These are phyloP conservation scores for Poronia punctata DNA, from an alignment of 495 filamentous ascomycete genomes.

Conservation along the genomic window DNA sequence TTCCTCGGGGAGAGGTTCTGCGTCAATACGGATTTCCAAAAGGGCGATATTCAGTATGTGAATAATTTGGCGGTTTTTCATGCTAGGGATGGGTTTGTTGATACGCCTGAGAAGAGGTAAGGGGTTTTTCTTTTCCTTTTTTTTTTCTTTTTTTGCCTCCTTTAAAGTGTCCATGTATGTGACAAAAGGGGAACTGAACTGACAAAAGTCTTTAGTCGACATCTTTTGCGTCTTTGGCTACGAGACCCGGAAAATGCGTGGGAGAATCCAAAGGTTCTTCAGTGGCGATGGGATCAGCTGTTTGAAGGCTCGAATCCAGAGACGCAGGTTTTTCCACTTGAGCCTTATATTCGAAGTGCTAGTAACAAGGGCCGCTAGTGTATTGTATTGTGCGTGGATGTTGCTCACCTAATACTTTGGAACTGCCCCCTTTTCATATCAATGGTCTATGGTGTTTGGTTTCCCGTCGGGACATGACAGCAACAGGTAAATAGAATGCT, in stretches of 20 bases:
- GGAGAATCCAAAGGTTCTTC: slow-evolving; percentile 42
- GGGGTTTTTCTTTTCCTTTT: slow-evolving; percentile 16
- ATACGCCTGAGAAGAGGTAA: slow-evolving; percentile 41
- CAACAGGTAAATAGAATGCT: too few species aligned
- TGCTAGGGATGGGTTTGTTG: slow-evolving; percentile 39
- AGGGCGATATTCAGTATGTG: slow-evolving; percentile 47
- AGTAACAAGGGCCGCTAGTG: slow-evolving; percentile 26
- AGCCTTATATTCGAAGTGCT: slow-evolving; percentile 40
- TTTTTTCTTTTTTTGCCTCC: not conserved
- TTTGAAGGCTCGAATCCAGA: slow-evolving; percentile 45
- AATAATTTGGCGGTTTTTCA: slow-evolving; percentile 51
- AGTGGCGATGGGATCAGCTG: slow-evolving; percentile 44
- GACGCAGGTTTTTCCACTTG: slow-evolving; percentile 47
- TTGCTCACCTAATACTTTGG: too few species aligned
- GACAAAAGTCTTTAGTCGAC: slow-evolving; percentile 35
- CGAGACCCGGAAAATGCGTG: slow-evolving; percentile 51
- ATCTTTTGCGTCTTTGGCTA: slow-evolving; percentile 53
- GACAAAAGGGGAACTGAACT: slow-evolving; percentile 7
- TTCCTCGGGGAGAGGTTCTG: slow-evolving; percentile 52
- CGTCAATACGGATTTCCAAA: slow-evolving; percentile 46
- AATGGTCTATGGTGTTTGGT: too few species aligned
- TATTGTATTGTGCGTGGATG: too few species aligned
- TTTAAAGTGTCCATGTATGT: not conserved
- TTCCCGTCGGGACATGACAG: too few species aligned
- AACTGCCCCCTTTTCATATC: too few species aligned